Evolutionary conservation across 75 land plant species (phyloP).

Genomic region (Picea glauca): DNA sequence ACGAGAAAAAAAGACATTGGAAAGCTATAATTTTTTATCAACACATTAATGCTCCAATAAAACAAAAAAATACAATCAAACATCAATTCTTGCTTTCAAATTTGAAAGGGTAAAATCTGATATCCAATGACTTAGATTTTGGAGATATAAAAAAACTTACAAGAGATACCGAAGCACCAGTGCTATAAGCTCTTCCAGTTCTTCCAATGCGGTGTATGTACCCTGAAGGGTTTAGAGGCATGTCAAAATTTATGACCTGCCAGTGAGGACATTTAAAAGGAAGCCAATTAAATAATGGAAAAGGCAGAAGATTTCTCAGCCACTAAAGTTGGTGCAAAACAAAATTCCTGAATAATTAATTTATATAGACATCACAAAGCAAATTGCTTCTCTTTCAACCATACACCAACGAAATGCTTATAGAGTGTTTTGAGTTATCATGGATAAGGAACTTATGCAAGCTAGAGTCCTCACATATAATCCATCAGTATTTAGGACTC

Average conservation of each 20-base stretch:
- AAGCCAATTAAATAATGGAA: too few species aligned
- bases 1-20: not conserved
- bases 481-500: not conserved
- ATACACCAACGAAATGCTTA: not conserved
- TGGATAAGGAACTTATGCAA: not conserved
- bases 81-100: not conserved
- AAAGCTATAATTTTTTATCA: too few species aligned
- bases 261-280: not conserved
- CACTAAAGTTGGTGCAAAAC: not conserved
- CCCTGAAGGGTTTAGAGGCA: conserved; percentile 66
- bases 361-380: not conserved
- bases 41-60: not conserved
- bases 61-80: not conserved
- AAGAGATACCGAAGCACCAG: conserved; percentile 86
- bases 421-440: not conserved
- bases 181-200: conserved; percentile 84
- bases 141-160: conserved; percentile 32
- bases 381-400: not conserved
- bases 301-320: too few species aligned
- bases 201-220: conserved; percentile 95
- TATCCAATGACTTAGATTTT: not conserved
- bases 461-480: not conserved
- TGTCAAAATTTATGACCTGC: conserved; percentile 86
- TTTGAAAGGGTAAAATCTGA: not conserved
- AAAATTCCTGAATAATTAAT: conserved; percentile 1